Evolutionary conservation across 805 yeast species (phyloP), one percentile per base, ranked within the genome.

Genomic region (Saccharomycodes ludwigii): DNA sequence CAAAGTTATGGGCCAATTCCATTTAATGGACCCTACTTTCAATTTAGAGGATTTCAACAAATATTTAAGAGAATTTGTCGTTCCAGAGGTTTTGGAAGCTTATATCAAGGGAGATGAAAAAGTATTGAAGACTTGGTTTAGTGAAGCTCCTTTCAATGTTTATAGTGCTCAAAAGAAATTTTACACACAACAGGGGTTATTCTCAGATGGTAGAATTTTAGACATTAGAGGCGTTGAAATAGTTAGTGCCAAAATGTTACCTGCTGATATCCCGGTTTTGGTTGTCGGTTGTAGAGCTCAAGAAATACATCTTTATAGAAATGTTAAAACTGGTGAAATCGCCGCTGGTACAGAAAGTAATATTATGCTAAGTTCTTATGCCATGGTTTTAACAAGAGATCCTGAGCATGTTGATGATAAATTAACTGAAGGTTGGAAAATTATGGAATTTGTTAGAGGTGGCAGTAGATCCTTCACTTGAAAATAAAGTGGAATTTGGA

Each of bases 361-460:
- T 57, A 83, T 91, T 44, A 74, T 83, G 56, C 70, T 83, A 68
- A 76, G 93, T 46, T 77, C 94, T n/a, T 91, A 91, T 54, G 97
- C 94, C 24, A 73, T 91, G 85, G 98, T 88, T 15, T 64, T 91
- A 45, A 85, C 98, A 13, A 74, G 98, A 57, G 65, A 82, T 32
- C 85, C 95, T 3, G 98, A 86, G 56, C 85, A 86, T 38, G 73
- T 91, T 50, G 94, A 76, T 40, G 81, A 91, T 54, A 68, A 71
- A 33, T 86, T 76, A 48, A 91, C 99, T 16, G 94, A 83, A 50
- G 99, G 99, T 21, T 91, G 98, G 98, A 83, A 82, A 63, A 74
- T 91, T 34, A 58, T 88, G 49, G 97, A 88, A 61, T 82, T 88
- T 53, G 95, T 83, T 30, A 76, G 95, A 50, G 95, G 95, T 44